phyloP scores from a whole-genome alignment of 345 rosid species.

The Rhodomyrtus tomentosa region DNA sequence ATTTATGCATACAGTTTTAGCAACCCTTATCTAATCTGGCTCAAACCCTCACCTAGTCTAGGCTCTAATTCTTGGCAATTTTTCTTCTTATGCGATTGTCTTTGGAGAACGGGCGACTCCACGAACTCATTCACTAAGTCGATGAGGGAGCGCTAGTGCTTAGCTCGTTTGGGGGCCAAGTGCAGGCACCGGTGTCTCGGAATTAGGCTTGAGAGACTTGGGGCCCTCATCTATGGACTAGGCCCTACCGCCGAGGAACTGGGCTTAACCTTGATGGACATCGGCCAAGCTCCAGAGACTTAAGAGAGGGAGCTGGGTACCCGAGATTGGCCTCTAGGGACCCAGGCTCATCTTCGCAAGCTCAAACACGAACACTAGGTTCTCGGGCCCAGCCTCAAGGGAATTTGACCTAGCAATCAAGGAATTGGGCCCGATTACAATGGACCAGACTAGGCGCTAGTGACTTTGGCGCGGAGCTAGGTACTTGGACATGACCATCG shows the following conservation, averaged over 20 bases:
- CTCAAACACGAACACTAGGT: background rate
- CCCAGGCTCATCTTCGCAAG: background rate
- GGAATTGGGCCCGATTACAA: background rate
- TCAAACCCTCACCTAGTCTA: rapidly evolving
- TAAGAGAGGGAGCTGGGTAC: background rate
- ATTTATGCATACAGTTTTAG: background rate
- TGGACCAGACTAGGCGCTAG: background rate
- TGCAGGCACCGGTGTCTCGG: rapidly evolving
- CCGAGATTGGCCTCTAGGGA: background rate
- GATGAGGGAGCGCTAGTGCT: background rate
- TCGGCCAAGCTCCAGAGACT: rapidly evolving
- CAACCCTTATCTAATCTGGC: background rate
- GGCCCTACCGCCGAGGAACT: background rate
- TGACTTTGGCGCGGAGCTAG: background rate
- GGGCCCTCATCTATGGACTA: background rate
- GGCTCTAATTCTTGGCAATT: background rate
- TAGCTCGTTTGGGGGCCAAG: too few species aligned
- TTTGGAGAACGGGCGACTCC: background rate
- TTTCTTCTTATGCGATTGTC: background rate
- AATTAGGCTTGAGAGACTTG: background rate
- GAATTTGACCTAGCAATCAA: background rate
- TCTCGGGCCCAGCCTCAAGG: background rate
- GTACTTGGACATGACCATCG: background rate
- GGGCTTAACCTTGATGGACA: background rate
- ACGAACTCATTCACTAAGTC: background rate